Evolutionary conservation across 768 basidiomycete species (phyloP), one percentile per base, ranked within the genome.

Genomic region (Suillus placidus): DNA sequence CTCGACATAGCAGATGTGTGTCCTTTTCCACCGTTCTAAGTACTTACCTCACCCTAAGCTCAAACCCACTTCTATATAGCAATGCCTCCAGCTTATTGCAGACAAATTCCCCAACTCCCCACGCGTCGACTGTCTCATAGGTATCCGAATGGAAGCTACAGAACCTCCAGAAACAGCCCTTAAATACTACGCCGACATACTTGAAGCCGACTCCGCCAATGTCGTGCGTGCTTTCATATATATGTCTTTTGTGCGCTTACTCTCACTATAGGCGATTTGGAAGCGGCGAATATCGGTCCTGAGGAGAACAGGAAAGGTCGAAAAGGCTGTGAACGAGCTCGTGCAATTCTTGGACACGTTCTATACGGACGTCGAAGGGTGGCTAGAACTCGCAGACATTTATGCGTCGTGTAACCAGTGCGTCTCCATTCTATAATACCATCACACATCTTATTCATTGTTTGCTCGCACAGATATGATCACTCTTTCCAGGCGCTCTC

Each of bases 321-420:
- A 93, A 60, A 82, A 82, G 58, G 89, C 92, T 0, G 87, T 91
- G 2, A 84, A 88, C 12, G 88, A 94, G 71, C 82, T 97, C 4
- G 85, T 85, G 16, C 80, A 83, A 51, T 88, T 90, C 69, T 83
- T 95, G 23, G 95, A 97, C 71, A 93, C 90, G 0, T 91, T 94
- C 73, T 97, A 97, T 74, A 87, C 88, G 26, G 95, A 97, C 68
- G 81, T 90, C 16, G 93, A 95, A 69, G 94, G 86, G 13, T 97
- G 95, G 95, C 78, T 92, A 20, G 91, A 95, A 74, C 85, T 97
- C 30, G 88, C 92, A 0, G 90, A 92, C 71, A 85, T 93, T 5
- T 94, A 97, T 70, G 80, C 88, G 6, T 82, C 85, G 13, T 88
- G 89, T 70, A 86, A 87, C 69, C 89, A 91, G 93, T 95, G 67